phyloP scores from a whole-genome alignment of 768 basidiomycete genomes.

The Naematelia aurantialba region DNA sequence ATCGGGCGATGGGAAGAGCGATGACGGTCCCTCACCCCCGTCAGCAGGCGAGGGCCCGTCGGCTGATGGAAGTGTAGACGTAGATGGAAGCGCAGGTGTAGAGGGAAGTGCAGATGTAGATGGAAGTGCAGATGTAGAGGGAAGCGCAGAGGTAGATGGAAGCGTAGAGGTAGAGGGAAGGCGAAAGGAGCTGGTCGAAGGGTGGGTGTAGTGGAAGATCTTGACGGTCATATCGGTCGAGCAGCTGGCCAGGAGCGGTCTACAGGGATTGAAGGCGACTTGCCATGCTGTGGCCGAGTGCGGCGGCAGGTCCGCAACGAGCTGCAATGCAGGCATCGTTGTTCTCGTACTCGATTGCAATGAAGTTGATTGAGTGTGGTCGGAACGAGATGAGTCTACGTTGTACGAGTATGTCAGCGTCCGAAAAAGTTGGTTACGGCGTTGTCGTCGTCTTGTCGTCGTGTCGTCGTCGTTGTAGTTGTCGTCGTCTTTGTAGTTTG shows the following conservation, averaged over 20 bases:
- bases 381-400: not conserved
- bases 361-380: not conserved
- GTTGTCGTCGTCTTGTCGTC: no score
- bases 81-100: slow-evolving; percentile 9
- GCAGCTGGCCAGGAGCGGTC: slow-evolving; percentile 81
- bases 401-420: no score
- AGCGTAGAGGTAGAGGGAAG: slow-evolving; percentile 20
- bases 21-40: not conserved
- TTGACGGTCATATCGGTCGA: slow-evolving; percentile 90
- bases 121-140: not conserved
- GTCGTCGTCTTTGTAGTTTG: no score
- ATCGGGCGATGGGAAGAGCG: not conserved
- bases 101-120: slow-evolving; percentile 32
- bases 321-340: slow-evolving; percentile 40
- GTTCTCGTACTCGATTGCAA: no score
- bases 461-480: no score
- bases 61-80: slow-evolving; percentile 4
- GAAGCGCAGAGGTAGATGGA: not conserved
- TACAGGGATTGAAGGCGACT: slow-evolving; percentile 79
- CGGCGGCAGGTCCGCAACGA: slow-evolving; percentile 38
- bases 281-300: slow-evolving; percentile 85
- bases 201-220: slow-evolving; percentile 64
- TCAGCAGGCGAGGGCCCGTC: not conserved
- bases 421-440: no score
- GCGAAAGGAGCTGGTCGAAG: no score